Base-by-base conservation (phyloP, 2,329 filamentous ascomycete genomes). In the Phyllosticta citribraziliensis region DNA sequence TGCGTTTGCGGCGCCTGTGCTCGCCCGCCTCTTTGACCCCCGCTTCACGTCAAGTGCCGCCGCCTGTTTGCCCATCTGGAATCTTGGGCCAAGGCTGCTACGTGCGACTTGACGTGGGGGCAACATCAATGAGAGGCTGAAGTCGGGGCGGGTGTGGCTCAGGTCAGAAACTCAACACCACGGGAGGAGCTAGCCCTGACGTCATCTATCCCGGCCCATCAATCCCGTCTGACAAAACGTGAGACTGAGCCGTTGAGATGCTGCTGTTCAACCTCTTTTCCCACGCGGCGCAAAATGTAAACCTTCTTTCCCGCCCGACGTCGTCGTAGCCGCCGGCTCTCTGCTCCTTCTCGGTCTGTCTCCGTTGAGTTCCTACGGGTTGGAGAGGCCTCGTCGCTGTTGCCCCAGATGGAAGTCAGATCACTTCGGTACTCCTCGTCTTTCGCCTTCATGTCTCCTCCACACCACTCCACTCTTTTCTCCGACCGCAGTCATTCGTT, bases 401-500 rank as follows among this genome's bases (percentile, higher is more conserved):
- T 53, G 5, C 52, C 52, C 9, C 52, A 27, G 52, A 14, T 3
- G 10, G 24, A 27, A 22, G 20, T 53, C 52, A 53, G 20, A 20
- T 12, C 54, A n/a, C n/a, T n/a, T n/a, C n/a, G n/a, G n/a, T n/a
- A n/a, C n/a, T 53, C 56, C 52, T 47, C 54, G 24, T 55, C 63
- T 33, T 58, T 56, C 20, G 33, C 58, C 56, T 22, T 52, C 35
- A 33, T 55, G 58, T 56, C 24, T 52, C 52, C 56, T 60, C 53
- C 53, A 35, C 51, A 20, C 52, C 30, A 40, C 40, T 30, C 27
- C 5, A 30, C 33, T 47, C 50, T 19, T 60, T 51, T 56, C 54
- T n/a, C 63, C 57, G 57, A 58, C 63, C 60, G 20, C 55, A 25
- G 35, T 50, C 60, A 40, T 12, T 64, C 63, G 35, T 55, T 64